Conservation (phyloP, 2,329 filamentous ascomycete species). For the Diaporthe sp. region DNA sequence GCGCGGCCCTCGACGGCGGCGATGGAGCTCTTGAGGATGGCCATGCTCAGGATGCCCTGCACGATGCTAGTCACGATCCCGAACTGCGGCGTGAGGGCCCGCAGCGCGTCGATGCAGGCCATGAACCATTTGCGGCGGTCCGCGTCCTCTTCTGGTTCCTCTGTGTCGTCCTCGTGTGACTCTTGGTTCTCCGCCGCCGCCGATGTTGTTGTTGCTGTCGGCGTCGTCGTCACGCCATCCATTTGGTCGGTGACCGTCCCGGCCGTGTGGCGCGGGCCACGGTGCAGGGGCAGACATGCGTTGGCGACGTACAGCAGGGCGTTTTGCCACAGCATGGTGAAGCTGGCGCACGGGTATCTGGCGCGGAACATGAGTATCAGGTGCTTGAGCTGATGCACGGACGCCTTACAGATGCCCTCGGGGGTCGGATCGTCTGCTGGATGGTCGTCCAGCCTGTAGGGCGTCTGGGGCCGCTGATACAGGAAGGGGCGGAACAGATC, state of each 20-base stretch:
- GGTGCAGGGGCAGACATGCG: conserved; percentile 33
- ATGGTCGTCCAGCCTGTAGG: conserved; percentile 3
- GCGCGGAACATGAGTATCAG: conserved; percentile 35
- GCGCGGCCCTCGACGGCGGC: conserved; percentile 32
- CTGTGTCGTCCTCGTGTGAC: too few species aligned
- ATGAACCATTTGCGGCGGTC: conserved; percentile 41
- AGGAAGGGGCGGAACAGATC: conserved; percentile 37
- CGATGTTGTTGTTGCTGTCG: too few species aligned
- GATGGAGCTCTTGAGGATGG: conserved; percentile 33
- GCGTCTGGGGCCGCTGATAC: not conserved
- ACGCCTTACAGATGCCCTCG: conserved; percentile 32
- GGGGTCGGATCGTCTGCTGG: not conserved
- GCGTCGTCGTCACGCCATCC: not conserved
- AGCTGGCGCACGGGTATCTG: conserved; percentile 29
- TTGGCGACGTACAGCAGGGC: conserved; percentile 44
- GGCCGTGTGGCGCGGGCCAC: accelerated
- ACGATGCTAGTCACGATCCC: conserved; percentile 39
- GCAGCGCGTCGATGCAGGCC: conserved; percentile 41
- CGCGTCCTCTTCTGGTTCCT: conserved; percentile 26
- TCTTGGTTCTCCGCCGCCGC: not conserved
- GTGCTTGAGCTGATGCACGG: conserved; percentile 37
- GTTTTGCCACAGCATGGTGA: conserved; percentile 41
- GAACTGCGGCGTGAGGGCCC: conserved; percentile 41
- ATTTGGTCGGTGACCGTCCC: too few species aligned
- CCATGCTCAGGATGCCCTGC: conserved; percentile 42